These are phyloP conservation scores for Lenzites betulinus DNA, from an alignment of 768 basidiomycete genomes.

Conservation along the genomic window DNA sequence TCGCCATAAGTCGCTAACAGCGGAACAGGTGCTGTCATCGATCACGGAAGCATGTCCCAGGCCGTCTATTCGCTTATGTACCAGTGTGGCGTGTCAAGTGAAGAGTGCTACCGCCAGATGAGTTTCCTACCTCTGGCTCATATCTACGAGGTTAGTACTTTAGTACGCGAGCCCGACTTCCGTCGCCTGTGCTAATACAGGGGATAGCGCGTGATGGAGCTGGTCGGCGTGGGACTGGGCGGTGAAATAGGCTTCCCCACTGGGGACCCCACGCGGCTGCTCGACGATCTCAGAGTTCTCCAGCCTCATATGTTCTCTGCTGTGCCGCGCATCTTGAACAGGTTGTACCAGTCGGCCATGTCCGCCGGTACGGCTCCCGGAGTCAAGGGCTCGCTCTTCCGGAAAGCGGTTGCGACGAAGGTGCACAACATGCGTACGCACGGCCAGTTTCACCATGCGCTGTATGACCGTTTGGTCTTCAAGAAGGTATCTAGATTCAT, in stretches of 20 bases:
- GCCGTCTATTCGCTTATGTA: constrained; percentile 58
- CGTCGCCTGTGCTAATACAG: neutral
- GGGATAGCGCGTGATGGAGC: constrained; percentile 57
- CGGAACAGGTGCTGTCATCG: constrained; percentile 69
- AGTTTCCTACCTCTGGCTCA: constrained; percentile 90
- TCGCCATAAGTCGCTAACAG: neutral
- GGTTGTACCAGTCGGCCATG: constrained; percentile 84
- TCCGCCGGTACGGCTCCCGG: constrained; percentile 68
- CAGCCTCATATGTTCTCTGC: constrained; percentile 83
- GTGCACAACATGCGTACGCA: constrained; percentile 68
- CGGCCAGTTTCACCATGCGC: constrained; percentile 68
- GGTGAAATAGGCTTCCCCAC: constrained; percentile 83
- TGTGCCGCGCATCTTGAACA: constrained; percentile 86
- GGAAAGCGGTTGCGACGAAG: constrained; percentile 77
- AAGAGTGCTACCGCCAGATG: constrained; percentile 45
- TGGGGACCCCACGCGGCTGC: constrained; percentile 84
- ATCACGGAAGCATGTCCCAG: constrained; percentile 67
- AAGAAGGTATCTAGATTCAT: constrained; percentile 62
- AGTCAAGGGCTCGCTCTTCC: constrained; percentile 82
- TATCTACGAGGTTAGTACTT: constrained; percentile 71
- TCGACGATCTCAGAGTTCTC: constrained; percentile 86
- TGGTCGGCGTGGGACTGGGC: constrained; percentile 57
- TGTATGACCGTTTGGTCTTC: constrained; percentile 94
- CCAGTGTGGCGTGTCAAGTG: constrained; percentile 51
- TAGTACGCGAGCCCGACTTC: neutral